Base-by-base conservation (phyloP, 2,329 filamentous ascomycete species). In the Ophiostoma piceae region DNA sequence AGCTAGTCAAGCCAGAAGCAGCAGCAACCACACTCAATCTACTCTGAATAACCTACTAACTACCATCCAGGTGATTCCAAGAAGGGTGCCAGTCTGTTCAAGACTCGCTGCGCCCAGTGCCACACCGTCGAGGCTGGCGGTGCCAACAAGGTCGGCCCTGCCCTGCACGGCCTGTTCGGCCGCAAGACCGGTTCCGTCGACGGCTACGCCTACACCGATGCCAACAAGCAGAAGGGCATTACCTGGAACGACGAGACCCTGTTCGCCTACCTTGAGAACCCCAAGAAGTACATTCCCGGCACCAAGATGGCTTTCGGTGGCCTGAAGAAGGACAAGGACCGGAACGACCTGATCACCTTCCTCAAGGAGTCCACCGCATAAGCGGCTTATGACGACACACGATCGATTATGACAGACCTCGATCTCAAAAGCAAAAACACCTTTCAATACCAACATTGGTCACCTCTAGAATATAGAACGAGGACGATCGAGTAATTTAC, bases 291-390 rank as follows among this genome's bases (percentile, higher is more conserved):
- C 89, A 97, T 99, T 75, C 95, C 95, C 77, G 95, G 95, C 77
- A 99, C 95, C 85, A 99, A 98, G 92, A 99, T 99, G 95, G 95
- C 95, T 78, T 99, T 98, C 81, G 95, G 95, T 85, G 95, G 95
- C 82, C 88, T 99, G 80, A 99, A 99, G 94, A 99, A 99, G 92
- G 88, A 89, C 80, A 98, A 98, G 92, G 95, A 98, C 86, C 89
- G 95, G 82, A 97, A 98, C 82, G 94, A 99, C 84, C 87, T 99
- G 78, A 97, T 99, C 88, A 93, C 92, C 90, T 91, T 82, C 87
- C 86, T 92, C 79, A 85, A 87, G 81, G 84, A 91, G 74, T 80
- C 87, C 77, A 92, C 89, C 78, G 83, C 84, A 83, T 92, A 92
- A 69, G 62, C 67, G 68, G 64, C 66, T 67, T 47, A 41, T 29